Percentiles rank a stretch among this genome's conserved stretches.
Evolutionary conservation across 768 basidiomycete species (phyloP).

Genomic region (Lactarius vividus): DNA sequence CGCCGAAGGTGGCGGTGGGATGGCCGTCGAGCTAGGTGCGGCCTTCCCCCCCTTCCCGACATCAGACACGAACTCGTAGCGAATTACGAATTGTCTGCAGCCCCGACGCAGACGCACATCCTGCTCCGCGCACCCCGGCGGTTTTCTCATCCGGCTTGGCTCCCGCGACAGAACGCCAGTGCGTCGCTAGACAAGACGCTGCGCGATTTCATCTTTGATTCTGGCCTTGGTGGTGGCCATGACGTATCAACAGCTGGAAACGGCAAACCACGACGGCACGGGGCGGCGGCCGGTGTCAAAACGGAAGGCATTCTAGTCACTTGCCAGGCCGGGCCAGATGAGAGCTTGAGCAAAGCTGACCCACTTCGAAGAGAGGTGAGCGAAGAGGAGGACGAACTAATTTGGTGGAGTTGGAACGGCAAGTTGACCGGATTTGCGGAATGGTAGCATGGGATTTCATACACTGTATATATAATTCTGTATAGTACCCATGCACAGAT

Average conservation of each 20-base stretch:
- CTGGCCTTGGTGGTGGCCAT: slow-evolving; percentile 23
- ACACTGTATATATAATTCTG: background rate
- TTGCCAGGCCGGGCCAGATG: slow-evolving; percentile 27
- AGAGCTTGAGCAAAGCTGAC: slow-evolving; percentile 1
- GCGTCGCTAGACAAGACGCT: slow-evolving; percentile 39
- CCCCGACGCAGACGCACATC: slow-evolving; percentile 48
- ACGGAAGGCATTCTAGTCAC: slow-evolving; percentile 46
- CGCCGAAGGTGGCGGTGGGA: slow-evolving; percentile 42
- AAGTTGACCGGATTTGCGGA: slow-evolving; percentile 48
- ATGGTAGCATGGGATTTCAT: slow-evolving; percentile 35
- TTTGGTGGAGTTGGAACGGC: slow-evolving; percentile 55
- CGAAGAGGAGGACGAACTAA: slow-evolving; percentile 48
- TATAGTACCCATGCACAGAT: slow-evolving; percentile 7
- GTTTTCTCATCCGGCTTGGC: slow-evolving; percentile 47
- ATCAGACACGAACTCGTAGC: background rate
- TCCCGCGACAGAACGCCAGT: slow-evolving; percentile 44
- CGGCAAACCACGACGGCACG: slow-evolving; percentile 26
- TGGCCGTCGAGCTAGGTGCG: slow-evolving; percentile 44
- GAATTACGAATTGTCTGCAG: slow-evolving; percentile 30
- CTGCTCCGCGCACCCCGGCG: slow-evolving; percentile 47
- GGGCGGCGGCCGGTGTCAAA: slow-evolving; percentile 26
- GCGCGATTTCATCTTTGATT: slow-evolving; percentile 36
- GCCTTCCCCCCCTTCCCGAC: background rate
- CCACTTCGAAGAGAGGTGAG: slow-evolving; percentile 6
- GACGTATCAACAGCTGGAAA: slow-evolving; percentile 25